Evolutionary conservation across 371 early-diverging fungal species (phyloP).

Genomic region (Mucor sp.): DNA sequence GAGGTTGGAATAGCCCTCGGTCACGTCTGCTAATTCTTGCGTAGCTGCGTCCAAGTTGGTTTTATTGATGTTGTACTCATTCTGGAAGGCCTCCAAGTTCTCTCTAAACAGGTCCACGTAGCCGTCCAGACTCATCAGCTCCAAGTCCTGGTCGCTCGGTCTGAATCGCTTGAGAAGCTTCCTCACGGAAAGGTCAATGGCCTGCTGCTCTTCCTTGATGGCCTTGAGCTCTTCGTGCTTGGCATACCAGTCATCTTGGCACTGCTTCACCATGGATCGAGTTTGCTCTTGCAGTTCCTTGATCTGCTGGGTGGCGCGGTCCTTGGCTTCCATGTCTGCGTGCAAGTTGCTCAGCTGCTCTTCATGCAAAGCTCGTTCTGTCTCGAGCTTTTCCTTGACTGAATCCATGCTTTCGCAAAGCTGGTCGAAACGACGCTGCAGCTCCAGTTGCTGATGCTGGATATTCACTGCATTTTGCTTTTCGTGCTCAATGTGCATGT

Average conservation of each 20-base stretch:
- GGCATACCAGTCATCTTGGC: constrained; percentile 54
- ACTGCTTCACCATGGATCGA: constrained; percentile 51
- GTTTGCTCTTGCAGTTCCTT: constrained; percentile 49
- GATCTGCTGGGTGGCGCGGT: constrained; percentile 46
- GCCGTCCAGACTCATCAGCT: not conserved
- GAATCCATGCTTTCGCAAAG: constrained; percentile 26
- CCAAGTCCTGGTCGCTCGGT: not conserved
- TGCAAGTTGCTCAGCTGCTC: constrained; percentile 24
- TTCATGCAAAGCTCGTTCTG: constrained; percentile 15
- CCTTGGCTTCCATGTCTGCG: constrained; percentile 32
- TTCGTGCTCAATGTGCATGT: not conserved
- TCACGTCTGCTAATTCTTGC: constrained; percentile 21
- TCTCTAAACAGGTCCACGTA: constrained; percentile 5
- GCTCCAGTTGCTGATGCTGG: constrained; percentile 1
- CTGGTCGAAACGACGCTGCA: constrained; percentile 12
- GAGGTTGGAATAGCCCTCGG: constrained; percentile 20
- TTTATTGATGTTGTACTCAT: not conserved
- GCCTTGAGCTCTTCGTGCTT: constrained; percentile 36
- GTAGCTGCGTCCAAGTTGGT: constrained; percentile 15
- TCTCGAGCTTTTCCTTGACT: constrained; percentile 23
- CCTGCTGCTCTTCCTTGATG: constrained; percentile 15
- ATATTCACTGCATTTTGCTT: not conserved
- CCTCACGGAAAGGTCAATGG: not conserved
- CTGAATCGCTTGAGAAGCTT: constrained; percentile 17
- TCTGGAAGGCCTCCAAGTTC: constrained; percentile 8